Conservation (phyloP, 2,329 filamentous ascomycete genomes). For the Sarocladium oryzae region DNA sequence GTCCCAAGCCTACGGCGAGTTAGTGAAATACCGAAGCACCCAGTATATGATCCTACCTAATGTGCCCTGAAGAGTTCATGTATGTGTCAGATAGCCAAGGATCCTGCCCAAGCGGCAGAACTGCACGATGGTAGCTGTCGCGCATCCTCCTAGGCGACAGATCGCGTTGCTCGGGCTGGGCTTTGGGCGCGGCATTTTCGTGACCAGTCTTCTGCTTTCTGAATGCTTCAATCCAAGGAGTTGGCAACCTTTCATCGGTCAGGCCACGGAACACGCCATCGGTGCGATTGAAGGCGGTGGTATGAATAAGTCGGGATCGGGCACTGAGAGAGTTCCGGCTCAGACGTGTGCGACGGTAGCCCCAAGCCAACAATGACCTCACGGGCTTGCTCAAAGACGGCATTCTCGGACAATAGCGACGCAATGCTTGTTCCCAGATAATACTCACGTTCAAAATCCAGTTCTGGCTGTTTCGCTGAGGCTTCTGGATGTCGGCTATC, state of each 20-base stretch:
- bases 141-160: conserved; percentile 22
- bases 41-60: conserved; percentile 34
- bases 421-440: not conserved
- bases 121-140: conserved; percentile 24
- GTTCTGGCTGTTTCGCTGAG: not conserved
- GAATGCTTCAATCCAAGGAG: conserved; percentile 24
- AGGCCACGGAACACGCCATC: conserved; percentile 24
- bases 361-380: not conserved
- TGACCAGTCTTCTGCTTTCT: conserved; percentile 17
- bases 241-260: conserved; percentile 18
- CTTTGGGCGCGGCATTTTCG: conserved; percentile 9
- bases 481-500: not conserved
- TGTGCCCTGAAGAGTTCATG: conserved; percentile 68
- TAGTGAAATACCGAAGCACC: not conserved
- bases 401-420: not conserved
- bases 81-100: conserved; percentile 74
- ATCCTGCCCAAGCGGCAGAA: conserved; percentile 62
- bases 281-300: conserved; percentile 11
- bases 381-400: not conserved
- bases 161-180: conserved; percentile 17
- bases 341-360: not conserved
- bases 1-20: conserved; percentile 47
- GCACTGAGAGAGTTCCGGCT: not conserved
- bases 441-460: not conserved
- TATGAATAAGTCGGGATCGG: not conserved